Base-by-base conservation (phyloP, 2,329 filamentous ascomycete genomes). In the Pseudogymnoascus sp. region DNA sequence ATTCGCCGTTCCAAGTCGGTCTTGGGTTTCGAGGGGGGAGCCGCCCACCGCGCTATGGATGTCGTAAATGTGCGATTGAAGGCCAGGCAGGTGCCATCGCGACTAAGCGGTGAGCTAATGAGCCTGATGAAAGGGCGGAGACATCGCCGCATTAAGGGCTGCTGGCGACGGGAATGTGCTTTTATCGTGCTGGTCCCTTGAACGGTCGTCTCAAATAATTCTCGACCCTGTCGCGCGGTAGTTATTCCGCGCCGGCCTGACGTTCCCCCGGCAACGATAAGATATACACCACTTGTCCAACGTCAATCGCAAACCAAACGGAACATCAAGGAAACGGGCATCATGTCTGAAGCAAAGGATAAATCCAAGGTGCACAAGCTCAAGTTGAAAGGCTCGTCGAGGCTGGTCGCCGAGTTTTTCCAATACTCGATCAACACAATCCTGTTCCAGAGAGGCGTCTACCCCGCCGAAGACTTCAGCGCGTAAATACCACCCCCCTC, bases 401-500 rank as follows among this genome's bases (percentile, higher is more conserved):
- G 93, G 77, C 84, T 96, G 38, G 92, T 97, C 63, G 90, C 93
- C 49, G 95, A 99, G 80, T 99, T 99, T 76, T 99, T 99, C 73
- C 92, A 99, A 81, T 99, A 96, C 77, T 97, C 91, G 1, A 97
- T 97, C 73, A 95, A 99, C 73, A 96, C 93, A 0, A 97, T 99
- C 64, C 81, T 99, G 86, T 97, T 96, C 77, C 93, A 97, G 76
- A 85, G 87, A 72, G 87, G 86, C 64, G 86, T 89, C 67, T 89
- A 99, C 76, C 95, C 95, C 25, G 91, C 95, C 61, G 95, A 99
- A 73, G 95, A 99, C 79, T 99, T 99, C 74, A 91, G 90, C 68
- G 89, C 92, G 89, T 93, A 78, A 74, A 87, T 77, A 25, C 14
- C 3, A 21, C 33, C 63, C 33, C 38, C 45, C 33, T 37, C 18